Evolutionary conservation across 495 filamentous ascomycete genomes (phyloP), one percentile per base, ranked within the genome.

Genomic region (Hypoxylon lenormandii): DNA sequence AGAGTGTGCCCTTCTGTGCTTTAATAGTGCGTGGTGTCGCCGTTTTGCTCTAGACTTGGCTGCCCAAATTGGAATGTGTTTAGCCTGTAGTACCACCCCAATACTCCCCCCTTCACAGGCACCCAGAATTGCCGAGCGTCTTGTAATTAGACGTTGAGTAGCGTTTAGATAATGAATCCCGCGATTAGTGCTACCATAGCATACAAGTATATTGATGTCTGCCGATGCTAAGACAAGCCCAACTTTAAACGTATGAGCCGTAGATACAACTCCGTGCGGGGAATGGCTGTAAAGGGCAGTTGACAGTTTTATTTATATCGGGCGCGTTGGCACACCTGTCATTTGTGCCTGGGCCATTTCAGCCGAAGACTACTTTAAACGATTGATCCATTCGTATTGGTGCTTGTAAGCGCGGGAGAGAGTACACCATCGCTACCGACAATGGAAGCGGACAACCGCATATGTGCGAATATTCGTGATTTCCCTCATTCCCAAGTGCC

Each of bases 261-360:
- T 60, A 51, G 37, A 60, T 65, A 60, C 66, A 47, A 60, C 66
- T 66, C 66, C 66, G 49, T 70, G 66, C 66, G 66, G 66, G 66
- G 66, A 49, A 37, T 70, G 60, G 60, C 66, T 64, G 16, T 30
- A 70, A 70, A 38, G 23, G 64, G 66, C 36, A 70, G 66, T 43
- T 70, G 66, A 3, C 50, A 60, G 60, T 33, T 55, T n/a, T 49
- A 36, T 19, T 30, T 40, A 60, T 43, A 28, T 7, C 43, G 16
- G 42, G 1, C 7, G 42, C 42, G 1, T 45, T 51, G 18, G 18
- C 16, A 7, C 33, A 33, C 36, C 19, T 22, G 8, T 36, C 28
- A 56, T 59, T 64, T 60, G 49, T 0, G 48, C 15, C 19, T 22
- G 33, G 30, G 3, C 54, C 42, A 60, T 64, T 51, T 60, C 42